Base-by-base conservation (phyloP, 2,329 filamentous ascomycete species). In the Trichoderma sp. region DNA sequence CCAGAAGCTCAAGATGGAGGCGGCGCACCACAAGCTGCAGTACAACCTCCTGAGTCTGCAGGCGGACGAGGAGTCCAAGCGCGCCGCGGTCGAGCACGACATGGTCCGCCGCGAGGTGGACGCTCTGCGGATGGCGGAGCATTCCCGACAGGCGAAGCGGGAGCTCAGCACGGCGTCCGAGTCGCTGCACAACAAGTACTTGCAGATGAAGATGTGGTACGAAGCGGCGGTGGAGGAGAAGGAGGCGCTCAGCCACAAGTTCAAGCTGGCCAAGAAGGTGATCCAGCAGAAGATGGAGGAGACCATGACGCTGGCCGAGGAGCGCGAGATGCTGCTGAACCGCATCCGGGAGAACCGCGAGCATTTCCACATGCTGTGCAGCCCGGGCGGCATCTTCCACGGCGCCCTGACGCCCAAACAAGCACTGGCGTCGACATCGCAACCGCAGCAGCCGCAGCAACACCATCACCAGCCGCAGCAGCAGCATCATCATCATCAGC, bases 81-180 rank as follows among this genome's bases (percentile, higher is more conserved):
- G 93, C 28, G 92, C 94, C 70, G 90, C 89, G 43, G 93, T 97
- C 5, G 94, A 97, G 77, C 90, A 96, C 71, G 91, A 95, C 69
- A 93, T 97, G 86, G 90, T 90, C n/a, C 87, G 92, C 68, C 85
- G 90, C 24, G 93, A 97, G 77, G 90, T 96, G 21, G 91, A 97
- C 67, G 91, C 93, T 14, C 80, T 97, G 30, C 90, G 93, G 67
- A 83, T 85, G 67, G 88, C 88, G 15, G 90, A 95, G 73, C 85
- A 90, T 73, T 85, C 87, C 59, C 85, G 85, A 59, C 87, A 89
- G 67, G 83, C 83, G 4, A 81, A 82, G 52, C 81, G 80, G 24
- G 83, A 87, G 66, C 78, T 84, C 64, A 82, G 79, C 69, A 78
- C 78, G 7, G 81, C 79, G 21, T 80, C 82, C 3, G 83, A 87